Conservation (phyloP, 2,329 filamentous ascomycete species). For the Beauveria varroae region DNA sequence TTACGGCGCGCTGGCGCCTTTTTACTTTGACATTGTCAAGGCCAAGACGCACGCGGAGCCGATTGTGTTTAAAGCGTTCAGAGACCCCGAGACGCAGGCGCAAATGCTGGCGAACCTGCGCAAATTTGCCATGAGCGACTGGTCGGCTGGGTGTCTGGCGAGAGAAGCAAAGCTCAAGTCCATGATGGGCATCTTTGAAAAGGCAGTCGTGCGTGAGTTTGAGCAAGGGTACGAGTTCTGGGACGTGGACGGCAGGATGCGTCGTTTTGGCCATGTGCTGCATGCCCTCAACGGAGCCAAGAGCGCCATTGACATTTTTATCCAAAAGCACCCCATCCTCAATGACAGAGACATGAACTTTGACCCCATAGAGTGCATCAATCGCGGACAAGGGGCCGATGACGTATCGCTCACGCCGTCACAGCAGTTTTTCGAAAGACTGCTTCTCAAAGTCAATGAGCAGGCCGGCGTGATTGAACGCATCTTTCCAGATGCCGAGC, state of each 20-base stretch:
- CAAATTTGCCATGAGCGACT: slow-evolving; percentile 74
- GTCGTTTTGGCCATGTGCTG: slow-evolving; percentile 79
- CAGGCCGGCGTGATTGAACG: slow-evolving; percentile 72
- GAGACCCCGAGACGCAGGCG: slow-evolving; percentile 84
- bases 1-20: slow-evolving; percentile 79
- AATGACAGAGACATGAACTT: slow-evolving; percentile 58
- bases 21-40: slow-evolving; percentile 74
- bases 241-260: slow-evolving; percentile 86
- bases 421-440: slow-evolving; percentile 67
- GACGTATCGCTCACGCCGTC: slow-evolving; percentile 72
- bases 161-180: slow-evolving; percentile 64
- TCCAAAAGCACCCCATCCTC: slow-evolving; percentile 83
- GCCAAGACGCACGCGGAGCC: slow-evolving; percentile 71
- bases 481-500: slow-evolving; percentile 66
- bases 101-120: slow-evolving; percentile 78
- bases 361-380: slow-evolving; percentile 75
- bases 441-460: slow-evolving; percentile 72
- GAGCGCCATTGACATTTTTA: slow-evolving; percentile 74
- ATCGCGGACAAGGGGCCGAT: slow-evolving; percentile 51
- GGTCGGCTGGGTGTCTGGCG: slow-evolving; percentile 62
- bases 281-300: slow-evolving; percentile 73
- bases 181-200: slow-evolving; percentile 81
- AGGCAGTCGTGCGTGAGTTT: slow-evolving; percentile 83
- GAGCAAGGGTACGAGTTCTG: slow-evolving; percentile 84
- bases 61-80: slow-evolving; percentile 77